These are phyloP conservation scores for Fusarium continuum DNA, from an alignment of 2,329 filamentous ascomycete species.

Conservation along the genomic window DNA sequence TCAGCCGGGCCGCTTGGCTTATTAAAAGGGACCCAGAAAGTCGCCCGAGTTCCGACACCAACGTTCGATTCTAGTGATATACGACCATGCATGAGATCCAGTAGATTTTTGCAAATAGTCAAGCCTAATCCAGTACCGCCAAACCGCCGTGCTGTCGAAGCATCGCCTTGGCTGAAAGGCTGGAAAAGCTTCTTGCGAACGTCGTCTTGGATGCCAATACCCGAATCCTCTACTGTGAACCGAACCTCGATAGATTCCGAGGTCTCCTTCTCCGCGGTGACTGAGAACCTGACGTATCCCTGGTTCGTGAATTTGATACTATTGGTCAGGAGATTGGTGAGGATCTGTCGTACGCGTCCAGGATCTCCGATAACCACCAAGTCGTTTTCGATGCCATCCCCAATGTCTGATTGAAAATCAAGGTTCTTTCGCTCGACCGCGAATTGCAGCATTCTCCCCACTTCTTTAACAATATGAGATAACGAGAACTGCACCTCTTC, in stretches of 20 bases:
- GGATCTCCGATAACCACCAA: constrained; percentile 88
- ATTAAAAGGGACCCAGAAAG: constrained; percentile 80
- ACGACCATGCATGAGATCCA: constrained; percentile 81
- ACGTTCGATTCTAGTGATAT: constrained; percentile 75
- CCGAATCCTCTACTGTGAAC: constrained; percentile 79
- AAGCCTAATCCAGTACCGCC: constrained; percentile 81
- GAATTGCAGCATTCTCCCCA: constrained; percentile 88
- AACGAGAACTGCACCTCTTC: constrained; percentile 84
- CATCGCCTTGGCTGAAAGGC: constrained; percentile 84
- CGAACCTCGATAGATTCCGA: constrained; percentile 72
- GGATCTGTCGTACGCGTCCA: constrained; percentile 82
- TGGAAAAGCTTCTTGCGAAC: constrained; percentile 78
- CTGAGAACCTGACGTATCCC: constrained; percentile 73
- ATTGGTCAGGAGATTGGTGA: constrained; percentile 81
- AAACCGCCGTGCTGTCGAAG: constrained; percentile 80
- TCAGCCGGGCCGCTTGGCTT: constrained; percentile 65
- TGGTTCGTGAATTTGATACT: constrained; percentile 79
- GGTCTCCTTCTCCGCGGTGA: constrained; percentile 70
- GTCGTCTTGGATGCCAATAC: constrained; percentile 83
- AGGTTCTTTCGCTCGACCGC: constrained; percentile 83
- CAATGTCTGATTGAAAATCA: constrained; percentile 73
- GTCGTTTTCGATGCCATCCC: constrained; percentile 69
- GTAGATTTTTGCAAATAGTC: constrained; percentile 82
- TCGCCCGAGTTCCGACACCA: constrained; percentile 76
- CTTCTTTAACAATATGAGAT: constrained; percentile 77